Percentiles rank a stretch among this genome's conserved stretches.
phyloP scores from a whole-genome alignment of 75 land plant species.

The Cupressus sempervirens region DNA sequence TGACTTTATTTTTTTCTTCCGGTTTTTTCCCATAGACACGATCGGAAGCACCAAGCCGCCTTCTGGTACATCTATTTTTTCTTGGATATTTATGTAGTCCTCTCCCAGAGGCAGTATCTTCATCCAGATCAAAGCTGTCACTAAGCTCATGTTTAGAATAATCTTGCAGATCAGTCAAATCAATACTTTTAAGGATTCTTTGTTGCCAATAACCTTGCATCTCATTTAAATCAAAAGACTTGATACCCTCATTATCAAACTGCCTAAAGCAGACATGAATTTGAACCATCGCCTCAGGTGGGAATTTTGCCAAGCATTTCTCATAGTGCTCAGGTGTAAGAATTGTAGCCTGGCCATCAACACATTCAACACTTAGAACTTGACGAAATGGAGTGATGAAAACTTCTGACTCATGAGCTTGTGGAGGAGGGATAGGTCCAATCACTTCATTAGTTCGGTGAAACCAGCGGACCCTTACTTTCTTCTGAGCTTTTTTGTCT shows the following conservation, averaged over 20 bases:
- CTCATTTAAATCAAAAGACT: constrained; percentile 62
- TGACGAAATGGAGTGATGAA: constrained; percentile 80
- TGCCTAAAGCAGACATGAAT: constrained; percentile 72
- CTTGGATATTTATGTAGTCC: constrained; percentile 32
- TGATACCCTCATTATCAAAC: constrained; percentile 62
- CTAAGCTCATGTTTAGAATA: constrained; percentile 19
- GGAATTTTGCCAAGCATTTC: constrained; percentile 38
- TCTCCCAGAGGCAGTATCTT: constrained; percentile 29
- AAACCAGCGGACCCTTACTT: constrained; percentile 94
- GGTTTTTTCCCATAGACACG: constrained; percentile 6
- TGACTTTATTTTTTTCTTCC: constrained; percentile 11
- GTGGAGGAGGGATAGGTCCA: constrained; percentile 46
- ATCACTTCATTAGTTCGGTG: constrained; percentile 75
- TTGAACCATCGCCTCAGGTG: constrained; percentile 21
- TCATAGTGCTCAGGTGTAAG: constrained; percentile 74
- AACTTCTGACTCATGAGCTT: constrained; percentile 69
- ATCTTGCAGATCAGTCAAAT: constrained; percentile 17
- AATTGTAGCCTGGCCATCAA: constrained; percentile 78
- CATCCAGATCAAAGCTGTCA: constrained; percentile 27
- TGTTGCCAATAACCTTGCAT: constrained; percentile 79
- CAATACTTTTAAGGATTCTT: constrained; percentile 42
- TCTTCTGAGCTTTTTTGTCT: constrained; percentile 76
- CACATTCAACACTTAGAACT: constrained; percentile 90
- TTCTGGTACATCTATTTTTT: constrained; percentile 34
- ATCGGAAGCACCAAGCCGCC: constrained; percentile 19